Evolutionary conservation across 257 asterid species (phyloP).

Genomic region (Fraxinus americana): DNA sequence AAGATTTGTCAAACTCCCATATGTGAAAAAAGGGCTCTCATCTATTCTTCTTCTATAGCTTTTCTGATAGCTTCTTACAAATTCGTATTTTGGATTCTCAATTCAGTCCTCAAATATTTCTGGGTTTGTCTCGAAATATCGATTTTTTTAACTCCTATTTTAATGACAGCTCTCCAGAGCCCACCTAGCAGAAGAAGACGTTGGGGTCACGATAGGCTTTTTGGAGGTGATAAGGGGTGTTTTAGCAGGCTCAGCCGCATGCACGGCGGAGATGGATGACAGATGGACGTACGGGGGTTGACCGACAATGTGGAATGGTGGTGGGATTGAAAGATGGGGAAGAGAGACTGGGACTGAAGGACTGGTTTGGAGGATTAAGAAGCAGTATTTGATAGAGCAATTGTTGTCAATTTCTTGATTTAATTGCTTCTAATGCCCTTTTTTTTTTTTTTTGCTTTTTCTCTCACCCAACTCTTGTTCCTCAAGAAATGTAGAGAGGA

Average conservation of each 20-base stretch:
- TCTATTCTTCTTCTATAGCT: too few relatives aligned
- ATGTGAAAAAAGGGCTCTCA: too few relatives aligned
- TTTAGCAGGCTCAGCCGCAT: constrained; percentile 73
- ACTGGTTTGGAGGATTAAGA: constrained; percentile 52
- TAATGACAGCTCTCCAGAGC: constrained; percentile 37
- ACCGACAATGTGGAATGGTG: constrained; percentile 24
- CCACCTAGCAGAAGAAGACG: constrained; percentile 46
- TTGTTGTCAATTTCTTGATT: constrained; percentile 5
- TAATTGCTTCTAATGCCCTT: neutral
- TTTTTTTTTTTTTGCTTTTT: too few relatives aligned
- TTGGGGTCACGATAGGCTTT: constrained; percentile 24
- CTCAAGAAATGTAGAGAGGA: too few relatives aligned
- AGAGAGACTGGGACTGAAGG: constrained; percentile 37
- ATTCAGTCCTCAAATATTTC: too few relatives aligned
- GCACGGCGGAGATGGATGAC: constrained; percentile 64
- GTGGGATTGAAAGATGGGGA: constrained; percentile 31
- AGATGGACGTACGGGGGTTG: constrained; percentile 35
- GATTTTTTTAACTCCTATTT: too few relatives aligned
- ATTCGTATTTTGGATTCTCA: too few relatives aligned
- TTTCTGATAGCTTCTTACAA: too few relatives aligned
- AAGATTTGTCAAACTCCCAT: too few relatives aligned
- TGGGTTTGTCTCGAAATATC: too few relatives aligned
- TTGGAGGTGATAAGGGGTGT: constrained; percentile 34
- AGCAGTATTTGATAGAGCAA: constrained; percentile 61
- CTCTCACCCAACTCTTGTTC: too few relatives aligned